Base-by-base conservation (phyloP, 1,284 basidiomycete species). In the Mycena sp. region DNA sequence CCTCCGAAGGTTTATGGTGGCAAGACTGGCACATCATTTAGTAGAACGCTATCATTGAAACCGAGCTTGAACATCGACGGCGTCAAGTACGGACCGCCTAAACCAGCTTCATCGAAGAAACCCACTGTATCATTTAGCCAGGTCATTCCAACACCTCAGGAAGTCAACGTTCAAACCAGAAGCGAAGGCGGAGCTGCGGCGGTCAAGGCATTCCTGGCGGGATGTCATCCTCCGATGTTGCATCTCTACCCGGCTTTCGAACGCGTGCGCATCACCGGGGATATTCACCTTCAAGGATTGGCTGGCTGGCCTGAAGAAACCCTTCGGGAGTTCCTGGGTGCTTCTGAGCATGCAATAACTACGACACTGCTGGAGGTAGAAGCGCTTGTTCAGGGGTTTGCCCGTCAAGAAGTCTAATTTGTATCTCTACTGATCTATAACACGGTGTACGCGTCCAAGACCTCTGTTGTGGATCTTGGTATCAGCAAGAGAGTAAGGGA, bases 181-280 rank as follows among this genome's bases (percentile, higher is more conserved):
- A 28, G 38, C 26, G 23, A 41, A 14, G 21, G 25, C 17, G 56
- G 43, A 12, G n/a, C 17, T 16, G 23, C 25, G 25, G 38, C 48
- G 0, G 48, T 67, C 19, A 7, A 52, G 16, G 11, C 17, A 3
- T 67, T 67, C 40, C 65, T 67, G 5, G 54, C 45, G 2, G 65
- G 30, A 45, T 67, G 61, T 28, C 54, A 61, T 6, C 65, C 65
- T 6, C 57, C 61, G 11, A 63, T 67, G 65, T 21, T 21, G 11
- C 65, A 61, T 53, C 61, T 63, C 14, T 40, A 61, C 4, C 53
- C 57, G 3, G 4, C 16, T 2, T 67, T 67, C 30, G 21, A 46
- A 17, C 35, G 19, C 0, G 44, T 21, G 16, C 53, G 41, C 0
- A 67, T 67, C 4, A 67, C 65, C 6, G 61, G 61, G 7, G 57